Evolutionary conservation across 257 asterid species (phyloP).

Genomic region (Salvia miltiorrhiza): DNA sequence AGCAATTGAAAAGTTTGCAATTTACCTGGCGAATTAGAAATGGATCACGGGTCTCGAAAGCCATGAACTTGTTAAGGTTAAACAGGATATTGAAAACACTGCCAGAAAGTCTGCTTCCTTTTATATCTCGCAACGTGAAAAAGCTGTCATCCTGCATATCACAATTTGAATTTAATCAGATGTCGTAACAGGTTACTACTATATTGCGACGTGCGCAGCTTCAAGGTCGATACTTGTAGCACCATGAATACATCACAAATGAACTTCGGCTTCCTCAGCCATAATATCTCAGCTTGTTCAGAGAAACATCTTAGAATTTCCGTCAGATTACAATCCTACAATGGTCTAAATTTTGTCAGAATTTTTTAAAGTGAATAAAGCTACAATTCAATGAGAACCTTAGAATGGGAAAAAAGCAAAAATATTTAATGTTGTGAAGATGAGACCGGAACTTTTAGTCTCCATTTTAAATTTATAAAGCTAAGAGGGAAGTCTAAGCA

Average conservation of each 20-base stretch:
- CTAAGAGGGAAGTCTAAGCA: constrained; percentile 5
- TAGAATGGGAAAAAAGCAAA: neutral
- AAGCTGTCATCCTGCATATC: constrained; percentile 76
- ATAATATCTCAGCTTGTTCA: neutral
- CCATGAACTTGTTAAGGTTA: constrained; percentile 98
- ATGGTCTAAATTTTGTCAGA: neutral
- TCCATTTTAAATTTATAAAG: neutral
- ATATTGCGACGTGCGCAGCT: neutral
- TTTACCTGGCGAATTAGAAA: constrained; percentile 97
- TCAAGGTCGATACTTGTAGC: constrained; percentile 4
- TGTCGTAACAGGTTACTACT: neutral
- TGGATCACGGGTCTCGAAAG: constrained; percentile 98
- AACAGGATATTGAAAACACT: constrained; percentile 90
- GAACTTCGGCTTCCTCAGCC: neutral
- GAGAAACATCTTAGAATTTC: too few species aligned
- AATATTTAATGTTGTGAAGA: neutral
- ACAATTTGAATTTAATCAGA: constrained; percentile 17
- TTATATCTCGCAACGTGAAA: constrained; percentile 76
- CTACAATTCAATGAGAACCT: neutral
- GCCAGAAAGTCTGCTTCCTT: constrained; percentile 87
- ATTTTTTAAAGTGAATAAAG: neutral
- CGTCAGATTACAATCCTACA: constrained; percentile 3
- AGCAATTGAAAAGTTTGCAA: neutral
- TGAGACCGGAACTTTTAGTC: neutral
- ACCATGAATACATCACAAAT: neutral